Evolutionary conservation across 2,329 filamentous ascomycete genomes (phyloP).

Genomic region (Dothideomycetes sp.): DNA sequence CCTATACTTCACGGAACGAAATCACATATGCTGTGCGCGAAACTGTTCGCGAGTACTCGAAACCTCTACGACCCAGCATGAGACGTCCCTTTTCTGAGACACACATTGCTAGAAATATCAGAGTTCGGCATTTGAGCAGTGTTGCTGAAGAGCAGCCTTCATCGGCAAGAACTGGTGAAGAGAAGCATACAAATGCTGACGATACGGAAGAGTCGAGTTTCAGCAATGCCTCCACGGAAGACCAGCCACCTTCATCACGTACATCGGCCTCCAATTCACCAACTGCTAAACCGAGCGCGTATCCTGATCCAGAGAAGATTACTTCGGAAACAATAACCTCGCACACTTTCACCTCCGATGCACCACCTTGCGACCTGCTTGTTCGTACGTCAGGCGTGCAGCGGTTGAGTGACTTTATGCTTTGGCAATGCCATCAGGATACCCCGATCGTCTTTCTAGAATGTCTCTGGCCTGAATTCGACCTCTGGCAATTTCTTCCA

Average conservation of each 20-base stretch:
- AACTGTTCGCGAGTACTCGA: constrained; percentile 79
- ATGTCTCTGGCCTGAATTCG: constrained; percentile 92
- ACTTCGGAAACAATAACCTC: constrained; percentile 69
- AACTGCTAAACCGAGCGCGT: constrained; percentile 28
- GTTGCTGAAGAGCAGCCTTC: constrained; percentile 21
- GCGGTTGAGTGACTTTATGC: constrained; percentile 92
- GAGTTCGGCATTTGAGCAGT: constrained; percentile 35
- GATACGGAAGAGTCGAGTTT: constrained; percentile 10
- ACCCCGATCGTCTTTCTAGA: constrained; percentile 89
- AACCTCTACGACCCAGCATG: constrained; percentile 40
- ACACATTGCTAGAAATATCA: constrained; percentile 76
- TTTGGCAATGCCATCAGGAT: constrained; percentile 92
- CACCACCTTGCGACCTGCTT: constrained; percentile 82
- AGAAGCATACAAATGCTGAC: constrained; percentile 5
- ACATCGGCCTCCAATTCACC: constrained; percentile 28
- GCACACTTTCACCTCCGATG: constrained; percentile 78
- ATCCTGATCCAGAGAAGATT: constrained; percentile 77
- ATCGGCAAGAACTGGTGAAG: neutral
- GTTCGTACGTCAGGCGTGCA: constrained; percentile 88
- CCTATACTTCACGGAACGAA: constrained; percentile 91
- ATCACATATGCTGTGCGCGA: constrained; percentile 82
- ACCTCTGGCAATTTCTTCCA: constrained; percentile 84
- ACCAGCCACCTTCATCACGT: constrained; percentile 24
- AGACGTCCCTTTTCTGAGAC: constrained; percentile 73
- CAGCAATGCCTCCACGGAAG: constrained; percentile 9